phyloP scores from a whole-genome alignment of 192 early-diverging fungal genomes.

The Dissophora globulifera region DNA sequence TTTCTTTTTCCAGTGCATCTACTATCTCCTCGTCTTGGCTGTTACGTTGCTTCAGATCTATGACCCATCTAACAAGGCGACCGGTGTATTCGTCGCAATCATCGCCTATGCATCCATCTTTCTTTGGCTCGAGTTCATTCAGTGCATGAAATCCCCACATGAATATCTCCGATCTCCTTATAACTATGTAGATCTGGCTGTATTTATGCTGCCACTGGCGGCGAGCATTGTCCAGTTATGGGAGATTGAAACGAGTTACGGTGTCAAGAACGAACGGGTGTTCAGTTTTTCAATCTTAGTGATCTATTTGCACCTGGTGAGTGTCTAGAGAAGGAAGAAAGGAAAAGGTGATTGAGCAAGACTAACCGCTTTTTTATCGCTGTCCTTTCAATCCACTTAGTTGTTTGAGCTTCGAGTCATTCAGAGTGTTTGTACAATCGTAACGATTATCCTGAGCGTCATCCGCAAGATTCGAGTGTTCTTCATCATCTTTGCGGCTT shows the following conservation, averaged over 20 bases:
- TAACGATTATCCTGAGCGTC: conserved; percentile 19
- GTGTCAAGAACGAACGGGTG: not conserved
- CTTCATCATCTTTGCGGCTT: conserved; percentile 11
- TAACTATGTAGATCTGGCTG: conserved; percentile 13
- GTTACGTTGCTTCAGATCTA: conserved; percentile 16
- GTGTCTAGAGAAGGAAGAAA: too few species aligned
- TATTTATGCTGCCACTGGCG: conserved; percentile 3
- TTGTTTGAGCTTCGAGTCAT: conserved; percentile 17
- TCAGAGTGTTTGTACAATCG: conserved; percentile 21
- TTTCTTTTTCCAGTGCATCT: conserved; percentile 6
- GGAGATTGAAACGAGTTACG: not conserved
- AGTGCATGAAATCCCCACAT: too few species aligned
- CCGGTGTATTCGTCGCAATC: conserved; percentile 21
- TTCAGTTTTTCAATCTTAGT: conserved; percentile 25
- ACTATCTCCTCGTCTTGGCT: conserved; percentile 8
- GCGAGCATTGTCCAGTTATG: conserved; percentile 10
- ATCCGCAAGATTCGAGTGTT: conserved; percentile 18
- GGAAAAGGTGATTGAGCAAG: too few species aligned
- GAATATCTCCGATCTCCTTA: too few species aligned
- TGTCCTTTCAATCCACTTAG: not conserved
- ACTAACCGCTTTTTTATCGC: too few species aligned
- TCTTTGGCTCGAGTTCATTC: conserved; percentile 11
- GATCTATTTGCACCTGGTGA: conserved; percentile 20
- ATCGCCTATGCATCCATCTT: conserved; percentile 5
- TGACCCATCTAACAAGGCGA: not conserved